Base-by-base conservation (phyloP, 495 filamentous ascomycete species). In the Letharia columbiana region DNA sequence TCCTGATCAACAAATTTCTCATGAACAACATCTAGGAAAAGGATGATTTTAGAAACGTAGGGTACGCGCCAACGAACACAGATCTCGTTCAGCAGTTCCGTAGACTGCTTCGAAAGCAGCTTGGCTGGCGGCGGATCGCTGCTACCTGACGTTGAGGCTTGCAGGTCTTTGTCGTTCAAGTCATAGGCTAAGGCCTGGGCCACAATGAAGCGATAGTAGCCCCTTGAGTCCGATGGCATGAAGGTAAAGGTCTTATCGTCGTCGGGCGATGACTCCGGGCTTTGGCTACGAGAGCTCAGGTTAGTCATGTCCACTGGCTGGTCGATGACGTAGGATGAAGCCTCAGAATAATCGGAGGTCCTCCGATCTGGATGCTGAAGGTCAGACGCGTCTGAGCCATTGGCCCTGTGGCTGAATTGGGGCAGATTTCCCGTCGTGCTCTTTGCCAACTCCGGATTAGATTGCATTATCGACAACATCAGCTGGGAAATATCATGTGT, bases 41-140 rank as follows among this genome's bases (percentile, higher is more conserved):
- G 77, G 3, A 92, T 84, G 63, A 92, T 78, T 59, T 91, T 82
- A 44, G 91, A 91, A 73, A 89, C 91, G 59, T 85, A 83, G 28
- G 94, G 93, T 67, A 99, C 84, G 35, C 95, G 87, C 95, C 95
- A 99, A 66, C 92, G 86, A 69, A 91, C 76, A 70, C 86, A 89
- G 52, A 96, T 81, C 71, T 98, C 93, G 70, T 88, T 88, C 63
- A 98, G 77, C 65, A 99, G 78, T 62, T 96, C 91, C 15, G 82
- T 81, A 3, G 91, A 94, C 58, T 90, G 83, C 67, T 91, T 91
- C 1, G 92, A 94, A 17, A 99, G 78, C 31, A 93, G 77, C 54
- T 83, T 85, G 69, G 85, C 78, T 13, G 86, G 78, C 60, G 75
- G 81, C 60, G 70, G 80, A 23, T 82, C 86, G 33, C 77, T 78